Evolutionary conservation across 495 filamentous ascomycete species (phyloP).

Genomic region (Hypomontagnella monticulosa): DNA sequence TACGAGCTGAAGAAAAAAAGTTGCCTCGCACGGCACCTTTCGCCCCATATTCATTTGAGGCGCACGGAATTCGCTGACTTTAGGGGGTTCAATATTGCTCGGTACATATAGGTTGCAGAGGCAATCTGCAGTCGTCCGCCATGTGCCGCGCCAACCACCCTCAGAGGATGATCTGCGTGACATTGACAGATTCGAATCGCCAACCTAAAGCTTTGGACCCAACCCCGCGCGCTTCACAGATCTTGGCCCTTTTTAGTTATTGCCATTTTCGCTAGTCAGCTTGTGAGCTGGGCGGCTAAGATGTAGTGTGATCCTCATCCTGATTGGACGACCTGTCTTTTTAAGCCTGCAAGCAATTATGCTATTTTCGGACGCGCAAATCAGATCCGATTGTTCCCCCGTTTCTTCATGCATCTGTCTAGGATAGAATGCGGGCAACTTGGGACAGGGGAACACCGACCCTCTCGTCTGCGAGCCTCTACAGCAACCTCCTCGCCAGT

Average conservation of each 20-base stretch:
- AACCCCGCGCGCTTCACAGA: constrained; percentile 36
- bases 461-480: constrained; percentile 22
- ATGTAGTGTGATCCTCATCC: constrained; percentile 39
- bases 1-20: constrained; percentile 11
- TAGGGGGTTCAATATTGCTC: background rate
- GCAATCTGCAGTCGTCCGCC: background rate
- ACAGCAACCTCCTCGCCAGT: constrained; percentile 27
- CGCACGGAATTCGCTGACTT: background rate
- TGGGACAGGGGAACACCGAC: constrained; percentile 21
- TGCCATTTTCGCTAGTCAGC: constrained; percentile 34
- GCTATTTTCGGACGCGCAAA: constrained; percentile 42
- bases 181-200: constrained; percentile 18
- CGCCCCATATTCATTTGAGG: constrained; percentile 1
- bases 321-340: constrained; percentile 34
- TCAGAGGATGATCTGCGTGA: background rate
- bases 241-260: constrained; percentile 27
- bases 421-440: constrained; percentile 21
- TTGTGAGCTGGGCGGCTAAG: constrained; percentile 37
- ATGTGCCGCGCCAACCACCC: constrained; percentile 19
- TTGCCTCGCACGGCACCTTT: background rate
- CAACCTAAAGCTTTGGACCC: constrained; percentile 17
- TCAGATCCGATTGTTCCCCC: constrained; percentile 21
- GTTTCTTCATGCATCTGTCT: constrained; percentile 26
- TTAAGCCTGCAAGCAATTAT: constrained; percentile 34
- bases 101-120: background rate